Percentiles rank a stretch among this genome's conserved stretches.
Conservation (phyloP, 2,329 filamentous ascomycete genomes). For the Pezicula carpinea region DNA sequence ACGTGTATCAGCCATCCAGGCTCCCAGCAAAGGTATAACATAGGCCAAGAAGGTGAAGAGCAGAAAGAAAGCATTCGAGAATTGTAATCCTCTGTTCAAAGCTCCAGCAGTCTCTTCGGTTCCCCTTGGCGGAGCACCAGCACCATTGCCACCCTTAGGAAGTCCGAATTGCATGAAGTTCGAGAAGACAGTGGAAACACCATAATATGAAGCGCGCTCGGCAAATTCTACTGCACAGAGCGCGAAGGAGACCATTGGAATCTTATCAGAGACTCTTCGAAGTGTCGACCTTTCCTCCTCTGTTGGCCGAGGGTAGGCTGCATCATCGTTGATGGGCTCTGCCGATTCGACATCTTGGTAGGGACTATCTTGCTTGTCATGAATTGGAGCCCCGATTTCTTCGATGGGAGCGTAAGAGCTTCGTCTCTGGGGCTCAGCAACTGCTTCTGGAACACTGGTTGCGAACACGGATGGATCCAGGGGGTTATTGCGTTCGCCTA, state of each 20-base stretch:
- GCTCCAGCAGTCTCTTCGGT: constrained; percentile 44
- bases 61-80: constrained; percentile 47
- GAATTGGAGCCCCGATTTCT: not conserved
- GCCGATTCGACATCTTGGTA: not conserved
- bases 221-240: constrained; percentile 68
- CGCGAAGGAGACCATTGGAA: constrained; percentile 62
- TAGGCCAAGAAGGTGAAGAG: constrained; percentile 48
- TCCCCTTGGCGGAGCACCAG: constrained; percentile 32
- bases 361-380: not conserved
- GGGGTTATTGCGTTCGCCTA: not conserved
- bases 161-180: constrained; percentile 59
- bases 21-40: constrained; percentile 42
- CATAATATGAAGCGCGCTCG: constrained; percentile 74
- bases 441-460: constrained; percentile 2
- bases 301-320: constrained; percentile 29
- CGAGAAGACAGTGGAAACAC: constrained; percentile 51
- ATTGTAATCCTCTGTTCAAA: constrained; percentile 50
- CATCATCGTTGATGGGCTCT: not conserved
- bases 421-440: constrained; percentile 2
- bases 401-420: constrained; percentile 3
- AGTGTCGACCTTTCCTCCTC: constrained; percentile 56
- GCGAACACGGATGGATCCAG: constrained; percentile 3
- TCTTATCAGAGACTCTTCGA: constrained; percentile 55
- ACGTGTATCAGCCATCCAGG: constrained; percentile 57
- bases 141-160: constrained; percentile 39